Percentiles rank a stretch among this genome's conserved stretches.
These are phyloP conservation scores for Citrus australasica DNA, from an alignment of 345 rosid genomes.

Conservation along the genomic window DNA sequence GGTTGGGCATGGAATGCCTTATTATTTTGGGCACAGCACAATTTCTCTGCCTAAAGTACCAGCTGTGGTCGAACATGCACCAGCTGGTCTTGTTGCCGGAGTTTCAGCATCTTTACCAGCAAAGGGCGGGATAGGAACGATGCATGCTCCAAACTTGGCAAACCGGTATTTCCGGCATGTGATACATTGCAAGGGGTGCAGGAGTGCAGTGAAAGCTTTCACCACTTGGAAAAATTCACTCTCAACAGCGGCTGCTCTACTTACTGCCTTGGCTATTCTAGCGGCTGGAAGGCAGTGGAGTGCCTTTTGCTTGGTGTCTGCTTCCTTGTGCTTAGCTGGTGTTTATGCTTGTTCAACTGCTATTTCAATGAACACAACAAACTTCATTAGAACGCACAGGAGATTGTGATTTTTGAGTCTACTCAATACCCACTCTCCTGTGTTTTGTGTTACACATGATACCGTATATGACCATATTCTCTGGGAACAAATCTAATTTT, in stretches of 20 bases:
- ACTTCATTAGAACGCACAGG: constrained; percentile 84
- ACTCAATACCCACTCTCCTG: background rate
- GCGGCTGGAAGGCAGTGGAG: constrained; percentile 74
- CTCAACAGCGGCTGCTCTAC: constrained; percentile 38
- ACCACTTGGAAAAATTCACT: constrained; percentile 58
- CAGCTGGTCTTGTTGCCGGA: constrained; percentile 78
- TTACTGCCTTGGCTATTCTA: constrained; percentile 62
- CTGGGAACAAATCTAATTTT: too few relatives aligned
- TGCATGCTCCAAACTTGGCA: constrained; percentile 82
- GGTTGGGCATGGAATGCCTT: constrained; percentile 98
- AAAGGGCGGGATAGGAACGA: constrained; percentile 67
- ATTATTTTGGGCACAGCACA: constrained; percentile 75
- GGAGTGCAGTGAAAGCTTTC: constrained; percentile 51
- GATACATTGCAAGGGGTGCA: constrained; percentile 83
- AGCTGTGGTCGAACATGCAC: constrained; percentile 88
- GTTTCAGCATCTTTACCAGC: constrained; percentile 71
- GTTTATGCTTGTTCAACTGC: constrained; percentile 60
- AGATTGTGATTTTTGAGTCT: constrained; percentile 52
- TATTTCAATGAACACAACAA: constrained; percentile 69
- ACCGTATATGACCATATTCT: background rate
- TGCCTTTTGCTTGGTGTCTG: constrained; percentile 48
- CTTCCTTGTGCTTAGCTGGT: constrained; percentile 54
- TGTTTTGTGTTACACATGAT: background rate
- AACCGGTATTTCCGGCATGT: constrained; percentile 85
- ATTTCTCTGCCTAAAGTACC: constrained; percentile 62